These are phyloP conservation scores for Pythium angustatum DNA, from an alignment of 352 stramenopile species.

Conservation along the genomic window DNA sequence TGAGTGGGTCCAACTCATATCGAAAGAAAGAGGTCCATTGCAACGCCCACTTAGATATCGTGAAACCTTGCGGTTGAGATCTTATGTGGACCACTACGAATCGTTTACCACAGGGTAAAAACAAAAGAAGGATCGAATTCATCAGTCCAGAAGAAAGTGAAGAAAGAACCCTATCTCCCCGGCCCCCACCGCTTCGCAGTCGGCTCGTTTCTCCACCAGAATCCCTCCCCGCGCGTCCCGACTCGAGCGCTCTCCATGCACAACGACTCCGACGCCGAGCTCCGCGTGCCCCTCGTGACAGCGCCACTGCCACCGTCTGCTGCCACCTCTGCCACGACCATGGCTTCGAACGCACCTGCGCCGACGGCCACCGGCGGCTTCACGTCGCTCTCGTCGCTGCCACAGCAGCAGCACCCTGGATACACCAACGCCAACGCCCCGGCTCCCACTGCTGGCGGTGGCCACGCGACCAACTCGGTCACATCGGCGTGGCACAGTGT, in stretches of 20 bases:
- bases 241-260: conserved; percentile 5
- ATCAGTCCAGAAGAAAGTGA: conserved; percentile 24
- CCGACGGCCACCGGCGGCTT: conserved; percentile 25
- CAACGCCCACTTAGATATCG: background rate
- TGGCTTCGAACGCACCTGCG: conserved; percentile 1
- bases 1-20: conserved; percentile 24
- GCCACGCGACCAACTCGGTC: conserved; percentile 24
- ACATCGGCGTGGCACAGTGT: conserved; percentile 34
- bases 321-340: background rate
- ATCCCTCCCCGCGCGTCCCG: background rate
- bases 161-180: conserved; percentile 20
- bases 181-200: conserved; percentile 4
- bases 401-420: conserved; percentile 20
- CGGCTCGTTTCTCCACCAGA: conserved; percentile 15
- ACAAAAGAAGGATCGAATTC: background rate
- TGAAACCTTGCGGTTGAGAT: background rate
- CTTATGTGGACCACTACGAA: background rate
- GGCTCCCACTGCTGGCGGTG: background rate
- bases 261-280: conserved; percentile 22
- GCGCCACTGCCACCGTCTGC: background rate
- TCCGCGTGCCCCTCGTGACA: conserved; percentile 24
- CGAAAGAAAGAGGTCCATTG: background rate
- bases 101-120: background rate
- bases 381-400: conserved; percentile 31
- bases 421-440: conserved; percentile 18